Percentiles rank a stretch among this genome's conserved stretches.
Evolutionary conservation across 345 rosid species (phyloP).

Genomic region (Eucalyptus erythrocorys): DNA sequence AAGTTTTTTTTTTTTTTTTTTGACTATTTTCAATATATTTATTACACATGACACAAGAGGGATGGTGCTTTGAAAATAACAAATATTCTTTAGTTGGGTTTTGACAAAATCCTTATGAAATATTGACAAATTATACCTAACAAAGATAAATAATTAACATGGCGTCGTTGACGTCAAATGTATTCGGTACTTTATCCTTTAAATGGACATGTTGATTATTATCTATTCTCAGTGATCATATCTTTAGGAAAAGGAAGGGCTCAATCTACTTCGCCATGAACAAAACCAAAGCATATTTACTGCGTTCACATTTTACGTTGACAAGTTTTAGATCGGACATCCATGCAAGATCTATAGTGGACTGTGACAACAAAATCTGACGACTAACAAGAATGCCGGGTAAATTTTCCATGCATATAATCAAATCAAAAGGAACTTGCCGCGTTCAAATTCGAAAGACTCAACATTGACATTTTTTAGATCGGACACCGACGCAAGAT

Average conservation of each 20-base stretch:
- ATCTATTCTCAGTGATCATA: not conserved
- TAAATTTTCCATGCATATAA: not conserved
- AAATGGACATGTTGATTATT: not conserved
- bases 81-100: not conserved
- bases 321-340: not conserved
- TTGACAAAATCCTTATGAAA: not conserved
- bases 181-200: not conserved
- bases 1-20: too few species aligned
- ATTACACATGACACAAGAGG: not conserved
- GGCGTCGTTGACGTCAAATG: accelerated
- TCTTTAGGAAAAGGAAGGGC: not conserved
- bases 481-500: too few species aligned
- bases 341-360: not conserved
- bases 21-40: not conserved
- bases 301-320: not conserved
- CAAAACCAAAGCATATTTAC: not conserved
- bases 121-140: not conserved
- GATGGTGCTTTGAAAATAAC: not conserved
- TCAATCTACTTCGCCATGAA: not conserved
- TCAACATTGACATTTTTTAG: too few species aligned
- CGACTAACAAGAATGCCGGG: not conserved
- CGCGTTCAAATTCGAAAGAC: not conserved
- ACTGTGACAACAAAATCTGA: not conserved
- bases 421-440: not conserved
- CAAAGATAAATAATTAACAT: not conserved